Evolutionary conservation across 257 asterid species (phyloP), one percentile per base, ranked within the genome.

Genomic region (Avicennia marina): DNA sequence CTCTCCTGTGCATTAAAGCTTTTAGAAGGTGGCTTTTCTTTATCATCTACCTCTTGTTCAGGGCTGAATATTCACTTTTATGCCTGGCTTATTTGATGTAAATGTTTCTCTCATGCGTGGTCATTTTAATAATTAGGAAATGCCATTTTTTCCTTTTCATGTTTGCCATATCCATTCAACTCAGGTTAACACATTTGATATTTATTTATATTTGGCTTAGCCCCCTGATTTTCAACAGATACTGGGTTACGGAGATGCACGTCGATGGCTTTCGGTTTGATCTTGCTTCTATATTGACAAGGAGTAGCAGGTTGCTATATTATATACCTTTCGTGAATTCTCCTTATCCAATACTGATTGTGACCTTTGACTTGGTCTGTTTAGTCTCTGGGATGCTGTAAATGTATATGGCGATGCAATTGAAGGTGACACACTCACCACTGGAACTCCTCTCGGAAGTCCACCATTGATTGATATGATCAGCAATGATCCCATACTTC

Each of bases 221-320:
- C 63, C 63, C 58, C 62, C 60, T 71, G 68, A 70, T 72, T 75
- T 57, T 66, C 47, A 62, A 66, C 91, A 93, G 98, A 76, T 89
- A 93, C 70, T 93, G 98, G 98, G 98, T 78, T 60, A 80, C 81
- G 13, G 97, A 93, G 55, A 89, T 89, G 96, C 98, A 93, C 49
- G 77, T 93, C 4, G 98, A 93, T 70, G 98, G 98, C 64, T 93
- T 93, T 75, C 95, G 97, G 53, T 89, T 93, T 67, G 98, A 93
- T 80, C 98, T 93, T 67, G 97, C 97, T 68, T 89, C 98, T 56
- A 93, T 93, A 75, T 33, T 89, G 75, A 84, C 98, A 41, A 81
- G 98, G 78, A 86, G 98, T 75, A 80, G 95, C 98, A 85, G 96
- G 96, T 89, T 69, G 64, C 51, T 48, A 3, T 39, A 38, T 11